These are phyloP conservation scores for Pseudogymnoascus sp. DNA, from an alignment of 2,329 filamentous ascomycete species.

Conservation along the genomic window DNA sequence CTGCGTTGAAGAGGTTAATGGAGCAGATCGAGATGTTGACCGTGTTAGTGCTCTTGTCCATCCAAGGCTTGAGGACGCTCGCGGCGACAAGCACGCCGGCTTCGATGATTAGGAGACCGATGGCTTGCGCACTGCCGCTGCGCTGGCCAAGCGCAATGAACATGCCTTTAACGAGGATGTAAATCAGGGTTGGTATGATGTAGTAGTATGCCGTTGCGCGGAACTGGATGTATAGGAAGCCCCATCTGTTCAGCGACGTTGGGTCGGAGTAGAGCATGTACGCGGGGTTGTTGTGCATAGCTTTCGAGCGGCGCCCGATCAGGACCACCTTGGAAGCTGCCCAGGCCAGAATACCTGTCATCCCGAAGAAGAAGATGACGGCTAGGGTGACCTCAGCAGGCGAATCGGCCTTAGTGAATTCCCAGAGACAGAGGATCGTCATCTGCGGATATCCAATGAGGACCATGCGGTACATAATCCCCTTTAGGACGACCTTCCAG, in stretches of 20 bases:
- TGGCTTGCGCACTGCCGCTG: constrained; percentile 64
- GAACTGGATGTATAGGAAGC: constrained; percentile 95
- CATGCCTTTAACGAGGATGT: constrained; percentile 80
- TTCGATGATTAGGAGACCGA: constrained; percentile 79
- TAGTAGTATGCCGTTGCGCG: constrained; percentile 94
- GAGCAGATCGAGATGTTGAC: constrained; percentile 91
- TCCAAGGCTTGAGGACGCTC: constrained; percentile 85
- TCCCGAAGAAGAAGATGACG: constrained; percentile 79
- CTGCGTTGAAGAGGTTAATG: constrained; percentile 83
- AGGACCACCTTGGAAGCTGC: constrained; percentile 84
- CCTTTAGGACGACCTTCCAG: constrained; percentile 87
- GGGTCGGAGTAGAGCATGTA: constrained; percentile 97
- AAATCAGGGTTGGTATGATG: constrained; percentile 70
- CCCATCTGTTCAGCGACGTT: constrained; percentile 93
- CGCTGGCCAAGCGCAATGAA: constrained; percentile 78
- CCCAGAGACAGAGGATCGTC: constrained; percentile 85
- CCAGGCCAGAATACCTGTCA: constrained; percentile 72
- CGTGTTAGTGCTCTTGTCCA: constrained; percentile 97
- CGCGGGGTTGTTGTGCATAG: constrained; percentile 91
- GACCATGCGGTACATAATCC: constrained; percentile 83
- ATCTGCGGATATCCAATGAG: constrained; percentile 91
- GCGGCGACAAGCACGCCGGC: constrained; percentile 68
- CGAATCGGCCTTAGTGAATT: constrained; percentile 81
- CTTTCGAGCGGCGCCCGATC: constrained; percentile 79
- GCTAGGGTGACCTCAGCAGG: constrained; percentile 79